Evolutionary conservation across 352 stramenopile species (phyloP), one percentile per base, ranked within the genome.

Genomic region (Globisporangium barbulae): DNA sequence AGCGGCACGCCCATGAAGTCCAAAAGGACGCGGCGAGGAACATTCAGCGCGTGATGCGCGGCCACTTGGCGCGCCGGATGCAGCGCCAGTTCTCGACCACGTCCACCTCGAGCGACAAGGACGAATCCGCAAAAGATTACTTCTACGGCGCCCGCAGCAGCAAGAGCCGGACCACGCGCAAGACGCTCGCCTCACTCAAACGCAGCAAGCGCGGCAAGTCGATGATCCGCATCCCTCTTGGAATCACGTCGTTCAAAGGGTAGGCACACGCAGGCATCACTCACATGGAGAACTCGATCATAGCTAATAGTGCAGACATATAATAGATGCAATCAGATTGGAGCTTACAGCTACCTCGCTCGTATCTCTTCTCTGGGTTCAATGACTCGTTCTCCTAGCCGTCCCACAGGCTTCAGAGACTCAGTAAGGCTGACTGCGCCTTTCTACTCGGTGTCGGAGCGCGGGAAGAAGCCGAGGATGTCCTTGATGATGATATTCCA

Each of bases 401-500:
- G 21, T 25, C 19, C 39, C 42, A 52, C 9, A 28, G 41, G 5
- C n/a, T 33, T 42, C 9, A 44, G 28, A 15, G 31, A 44, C 52
- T n/a, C 3, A 25, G 50, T 42, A 9, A 25, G 6, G 28, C 28
- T 13, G 17, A 41, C 9, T 41, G 35, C 9, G 3, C 12, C 19
- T 17, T 17, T 39, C 49, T 80, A 80, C 9, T 80, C 74, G 15
- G 67, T 76, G 7, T 85, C 76, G 9, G 79, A 89, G 56, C 70
- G 73, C 12, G 82, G 84, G 60, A 95, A 94, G 66, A 92, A 93
- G n/a, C 86, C 86, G 2, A 95, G 73, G 61, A 95, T 90, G 63
- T 95, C 86, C 70, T 95, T 95, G 72, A 95, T 89, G 50, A 95
- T 68, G 56, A 95, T 95, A 61, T 95, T 92, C 85, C 85, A 94